Evolutionary conservation across 2,329 filamentous ascomycete genomes (phyloP).

Genomic region (Trichoderma sp.): DNA sequence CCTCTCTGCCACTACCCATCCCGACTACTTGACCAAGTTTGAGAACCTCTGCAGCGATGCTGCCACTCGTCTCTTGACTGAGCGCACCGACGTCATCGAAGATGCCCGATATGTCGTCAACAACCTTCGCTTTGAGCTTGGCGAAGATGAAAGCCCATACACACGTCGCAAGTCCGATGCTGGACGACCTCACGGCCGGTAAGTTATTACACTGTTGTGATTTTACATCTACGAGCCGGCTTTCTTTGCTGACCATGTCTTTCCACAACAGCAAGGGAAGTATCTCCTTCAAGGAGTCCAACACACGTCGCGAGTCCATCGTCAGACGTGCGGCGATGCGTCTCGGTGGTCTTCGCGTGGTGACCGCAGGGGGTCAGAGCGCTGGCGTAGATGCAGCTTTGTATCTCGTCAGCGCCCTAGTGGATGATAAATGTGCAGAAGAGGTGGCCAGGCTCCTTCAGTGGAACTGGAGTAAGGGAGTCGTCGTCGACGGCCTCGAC

Average conservation of each 20-base stretch:
- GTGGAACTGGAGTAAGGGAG: slow-evolving; percentile 81
- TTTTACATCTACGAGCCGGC: not conserved
- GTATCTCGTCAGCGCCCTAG: slow-evolving; percentile 81
- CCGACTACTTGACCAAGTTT: slow-evolving; percentile 74
- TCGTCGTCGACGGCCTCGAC: slow-evolving; percentile 80
- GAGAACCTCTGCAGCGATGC: slow-evolving; percentile 78
- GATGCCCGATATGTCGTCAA: slow-evolving; percentile 83
- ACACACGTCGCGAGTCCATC: slow-evolving; percentile 74
- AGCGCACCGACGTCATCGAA: slow-evolving; percentile 80
- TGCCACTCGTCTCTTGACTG: slow-evolving; percentile 64
- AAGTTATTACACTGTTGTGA: slow-evolving; percentile 30
- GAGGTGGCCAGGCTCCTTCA: slow-evolving; percentile 74
- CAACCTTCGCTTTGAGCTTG: slow-evolving; percentile 82
- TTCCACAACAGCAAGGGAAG: slow-evolving; percentile 65
- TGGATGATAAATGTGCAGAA: slow-evolving; percentile 70
- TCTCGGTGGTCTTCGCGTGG: slow-evolving; percentile 65
- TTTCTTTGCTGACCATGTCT: slow-evolving; percentile 23
- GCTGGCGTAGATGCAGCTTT: slow-evolving; percentile 79
- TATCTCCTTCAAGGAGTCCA: slow-evolving; percentile 74
- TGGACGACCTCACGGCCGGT: slow-evolving; percentile 60
- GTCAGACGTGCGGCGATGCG: slow-evolving; percentile 73
- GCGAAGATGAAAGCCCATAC: slow-evolving; percentile 80
- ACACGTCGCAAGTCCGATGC: slow-evolving; percentile 71
- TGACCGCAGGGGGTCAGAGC: slow-evolving; percentile 76
- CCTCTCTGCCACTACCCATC: slow-evolving; percentile 77